Evolutionary conservation across 345 rosid species (phyloP).

Genomic region (Citrus sp.): DNA sequence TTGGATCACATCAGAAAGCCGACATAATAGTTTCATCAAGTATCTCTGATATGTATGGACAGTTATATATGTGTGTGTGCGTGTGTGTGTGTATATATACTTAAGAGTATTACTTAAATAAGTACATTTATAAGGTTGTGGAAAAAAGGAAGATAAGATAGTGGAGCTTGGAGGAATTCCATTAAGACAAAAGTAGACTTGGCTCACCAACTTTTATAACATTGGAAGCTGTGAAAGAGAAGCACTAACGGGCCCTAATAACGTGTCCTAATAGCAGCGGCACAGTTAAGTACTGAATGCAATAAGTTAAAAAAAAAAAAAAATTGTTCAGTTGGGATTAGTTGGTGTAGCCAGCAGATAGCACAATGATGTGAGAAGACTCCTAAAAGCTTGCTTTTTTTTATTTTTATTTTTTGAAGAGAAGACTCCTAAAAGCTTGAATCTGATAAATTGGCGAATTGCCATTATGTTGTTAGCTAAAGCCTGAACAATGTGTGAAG

Average conservation of each 20-base stretch:
- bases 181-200: conserved; percentile 10
- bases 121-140: too few species aligned
- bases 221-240: conserved; percentile 1
- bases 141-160: background rate
- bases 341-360: background rate
- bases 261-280: too few species aligned
- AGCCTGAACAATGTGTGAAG: conserved; percentile 2
- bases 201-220: background rate
- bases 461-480: conserved; percentile 26
- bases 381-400: background rate
- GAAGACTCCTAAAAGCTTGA: conserved; percentile 7
- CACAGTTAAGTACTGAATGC: background rate
- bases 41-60: too few species aligned
- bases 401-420: too few species aligned
- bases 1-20: too few species aligned
- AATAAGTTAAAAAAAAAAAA: background rate
- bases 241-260: background rate
- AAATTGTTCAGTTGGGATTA: background rate
- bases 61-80: too few species aligned
- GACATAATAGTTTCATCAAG: too few species aligned
- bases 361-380: background rate
- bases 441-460: conserved; percentile 1
- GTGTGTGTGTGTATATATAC: too few species aligned
- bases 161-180: conserved; percentile 17
- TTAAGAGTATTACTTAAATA: too few species aligned